Evolutionary conservation across 371 early-diverging fungal genomes (phyloP).

Genomic region (Circinella minor): DNA sequence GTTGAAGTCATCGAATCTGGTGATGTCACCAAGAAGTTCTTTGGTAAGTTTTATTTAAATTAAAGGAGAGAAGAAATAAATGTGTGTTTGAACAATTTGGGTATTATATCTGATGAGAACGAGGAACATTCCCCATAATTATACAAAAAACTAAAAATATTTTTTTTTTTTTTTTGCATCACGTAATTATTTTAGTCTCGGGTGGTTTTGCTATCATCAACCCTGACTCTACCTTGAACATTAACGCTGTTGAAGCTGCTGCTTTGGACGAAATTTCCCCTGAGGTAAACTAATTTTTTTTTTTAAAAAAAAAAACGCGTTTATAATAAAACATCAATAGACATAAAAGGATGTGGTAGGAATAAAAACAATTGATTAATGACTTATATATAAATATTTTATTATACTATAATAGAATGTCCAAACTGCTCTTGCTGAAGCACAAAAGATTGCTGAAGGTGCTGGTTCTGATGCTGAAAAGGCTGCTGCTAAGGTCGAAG

Average conservation of each 20-base stretch:
- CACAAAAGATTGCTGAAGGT: constrained; percentile 68
- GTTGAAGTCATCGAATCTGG: constrained; percentile 82
- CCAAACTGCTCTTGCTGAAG: constrained; percentile 81
- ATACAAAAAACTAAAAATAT: too few species aligned
- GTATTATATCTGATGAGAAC: neutral
- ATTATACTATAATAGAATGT: constrained; percentile 61
- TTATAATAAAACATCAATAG: too few species aligned
- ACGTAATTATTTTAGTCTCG: constrained; percentile 64
- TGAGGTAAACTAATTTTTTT: constrained; percentile 52
- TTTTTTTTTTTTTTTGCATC: neutral
- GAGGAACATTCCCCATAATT: neutral
- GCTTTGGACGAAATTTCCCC: constrained; percentile 86
- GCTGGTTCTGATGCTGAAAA: constrained; percentile 79
- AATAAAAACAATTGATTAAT: neutral
- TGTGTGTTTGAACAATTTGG: neutral
- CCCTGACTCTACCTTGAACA: constrained; percentile 95
- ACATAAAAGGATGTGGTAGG: too few species aligned
- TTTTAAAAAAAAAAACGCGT: neutral
- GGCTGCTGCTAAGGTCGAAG: constrained; percentile 85
- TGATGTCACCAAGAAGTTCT: constrained; percentile 88
- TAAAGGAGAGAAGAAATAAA: neutral
- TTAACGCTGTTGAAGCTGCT: constrained; percentile 96
- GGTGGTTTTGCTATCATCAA: constrained; percentile 98
- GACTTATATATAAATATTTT: constrained; percentile 15
- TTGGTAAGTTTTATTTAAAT: constrained; percentile 65